Conservation (phyloP, 192 early-diverging fungal species). For the Rhizophagus sp. region DNA sequence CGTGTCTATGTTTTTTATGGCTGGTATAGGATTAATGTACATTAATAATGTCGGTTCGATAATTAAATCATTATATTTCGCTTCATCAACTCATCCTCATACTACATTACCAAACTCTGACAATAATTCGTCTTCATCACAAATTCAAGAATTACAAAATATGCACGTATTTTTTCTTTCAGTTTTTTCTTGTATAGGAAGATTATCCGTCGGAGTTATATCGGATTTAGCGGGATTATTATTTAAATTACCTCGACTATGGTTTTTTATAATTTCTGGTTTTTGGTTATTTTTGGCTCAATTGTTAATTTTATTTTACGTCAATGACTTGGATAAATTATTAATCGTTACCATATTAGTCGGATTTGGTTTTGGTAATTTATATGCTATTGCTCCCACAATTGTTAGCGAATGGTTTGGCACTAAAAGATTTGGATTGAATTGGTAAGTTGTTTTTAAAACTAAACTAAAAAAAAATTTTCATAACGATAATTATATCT, state of each 20-base stretch:
- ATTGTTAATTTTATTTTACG: constrained; percentile 31
- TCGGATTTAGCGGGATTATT: constrained; percentile 42
- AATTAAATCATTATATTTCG: constrained; percentile 37
- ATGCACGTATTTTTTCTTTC: constrained; percentile 47
- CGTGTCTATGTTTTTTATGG: constrained; percentile 32
- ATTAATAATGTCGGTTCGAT: constrained; percentile 46
- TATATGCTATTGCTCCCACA: constrained; percentile 42
- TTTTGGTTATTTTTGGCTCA: constrained; percentile 41
- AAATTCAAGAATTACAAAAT: constrained; percentile 42
- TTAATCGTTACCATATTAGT: constrained; percentile 31
- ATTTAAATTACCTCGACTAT: constrained; percentile 38
- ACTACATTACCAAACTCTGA: background rate
- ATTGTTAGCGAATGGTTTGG: constrained; percentile 51
- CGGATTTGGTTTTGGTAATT: constrained; percentile 42
- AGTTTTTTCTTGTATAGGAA: constrained; percentile 44
- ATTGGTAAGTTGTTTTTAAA: constrained; percentile 32
- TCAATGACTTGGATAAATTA: constrained; percentile 28
- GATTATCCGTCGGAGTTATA: constrained; percentile 39
- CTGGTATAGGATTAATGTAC: constrained; percentile 45
- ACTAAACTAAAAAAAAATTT: too few species aligned
- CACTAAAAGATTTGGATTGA: constrained; percentile 39
- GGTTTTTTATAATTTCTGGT: constrained; percentile 40
- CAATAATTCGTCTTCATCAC: background rate
- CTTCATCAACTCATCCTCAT: background rate
- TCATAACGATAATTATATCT: too few species aligned